Evolutionary conservation across 2,329 filamentous ascomycete species (phyloP).

Genomic region (Fusarium dlaminii): DNA sequence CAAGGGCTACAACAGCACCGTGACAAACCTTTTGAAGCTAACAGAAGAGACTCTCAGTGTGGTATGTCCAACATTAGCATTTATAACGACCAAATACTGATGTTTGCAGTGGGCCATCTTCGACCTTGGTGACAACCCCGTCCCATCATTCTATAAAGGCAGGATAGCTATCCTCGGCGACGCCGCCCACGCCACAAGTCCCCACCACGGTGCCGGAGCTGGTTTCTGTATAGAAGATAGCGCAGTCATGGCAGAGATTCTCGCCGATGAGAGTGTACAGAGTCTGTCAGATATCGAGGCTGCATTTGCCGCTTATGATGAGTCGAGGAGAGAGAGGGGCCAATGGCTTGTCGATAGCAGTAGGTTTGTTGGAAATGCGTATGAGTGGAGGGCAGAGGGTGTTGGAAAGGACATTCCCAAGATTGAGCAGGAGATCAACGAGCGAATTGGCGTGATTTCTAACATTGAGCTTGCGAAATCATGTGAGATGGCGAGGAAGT

Average conservation of each 20-base stretch:
- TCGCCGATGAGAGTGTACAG: conserved; percentile 53
- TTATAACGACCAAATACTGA: background rate
- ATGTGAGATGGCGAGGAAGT: conserved; percentile 5
- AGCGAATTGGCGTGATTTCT: conserved; percentile 19
- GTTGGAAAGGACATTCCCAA: conserved; percentile 23
- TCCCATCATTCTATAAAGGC: conserved; percentile 53
- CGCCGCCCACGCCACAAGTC: conserved; percentile 70
- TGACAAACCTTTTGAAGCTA: conserved; percentile 45
- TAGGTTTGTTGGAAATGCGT: conserved; percentile 51
- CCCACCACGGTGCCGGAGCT: conserved; percentile 67
- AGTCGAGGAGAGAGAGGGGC: conserved; percentile 59
- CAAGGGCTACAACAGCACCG: conserved; percentile 45
- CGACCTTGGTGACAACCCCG: conserved; percentile 55
- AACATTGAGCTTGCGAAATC: conserved; percentile 10
- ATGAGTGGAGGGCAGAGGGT: conserved; percentile 53
- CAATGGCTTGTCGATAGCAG: conserved; percentile 62
- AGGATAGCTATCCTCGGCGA: conserved; percentile 65
- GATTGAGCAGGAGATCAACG: conserved; percentile 34
- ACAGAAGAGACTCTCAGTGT: conserved; percentile 41
- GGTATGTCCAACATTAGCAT: conserved; percentile 9
- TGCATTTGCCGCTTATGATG: conserved; percentile 54
- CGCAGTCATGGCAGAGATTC: conserved; percentile 53
- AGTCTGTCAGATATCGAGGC: conserved; percentile 39
- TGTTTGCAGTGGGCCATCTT: conserved; percentile 56
- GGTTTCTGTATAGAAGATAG: conserved; percentile 66